Base-by-base conservation (phyloP, 192 early-diverging fungal genomes). In the Pilaira anomala region DNA sequence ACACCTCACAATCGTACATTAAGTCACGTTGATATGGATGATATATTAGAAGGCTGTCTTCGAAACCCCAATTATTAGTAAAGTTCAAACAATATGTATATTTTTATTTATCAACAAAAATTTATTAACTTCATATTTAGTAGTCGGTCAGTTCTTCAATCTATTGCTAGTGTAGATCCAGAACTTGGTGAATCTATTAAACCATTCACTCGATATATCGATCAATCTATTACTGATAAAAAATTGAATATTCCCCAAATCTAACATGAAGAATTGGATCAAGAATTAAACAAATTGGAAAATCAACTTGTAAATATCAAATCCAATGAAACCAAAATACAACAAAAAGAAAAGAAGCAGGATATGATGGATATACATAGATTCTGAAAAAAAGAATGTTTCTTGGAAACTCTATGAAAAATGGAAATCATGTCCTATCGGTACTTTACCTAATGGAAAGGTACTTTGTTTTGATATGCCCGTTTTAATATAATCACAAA, bases 21-120 rank as follows among this genome's bases (percentile, higher is more conserved):
- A 28, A 25, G 64, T 19, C 24, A 67, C 4, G 41, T 81, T 8
- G 60, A 58, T 28, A 48, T 88, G 18, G 78, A 83, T 33, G 74
- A 75, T 65, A 57, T 88, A 48, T 68, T 88, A 11, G 86, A 88
- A 65, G 55, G 66, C 26, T 85, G 84, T 51, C 67, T 88, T 57
- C 75, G 78, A n/a, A 84, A 73, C 58, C 82, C 83, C 9, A 79
- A 79, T 56, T 70, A 74, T 45, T 85, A 85, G 76, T 78, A 63
- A 58, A 66, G 56, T n/a, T 42, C 21, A 11, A 51, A 14, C 7
- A n/a, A n/a, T n/a, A n/a, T n/a, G n/a, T n/a, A n/a, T n/a, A n/a
- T n/a, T n/a, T n/a, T n/a, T n/a, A n/a, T n/a, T n/a, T n/a, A n/a
- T n/a, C 33, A 33, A 7, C 25, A 19, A 22, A 16, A 28, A 3